Percentiles rank a stretch among this genome's conserved stretches.
Evolutionary conservation across 331 rosid species (phyloP).

Genomic region (Rosa hybrid): DNA sequence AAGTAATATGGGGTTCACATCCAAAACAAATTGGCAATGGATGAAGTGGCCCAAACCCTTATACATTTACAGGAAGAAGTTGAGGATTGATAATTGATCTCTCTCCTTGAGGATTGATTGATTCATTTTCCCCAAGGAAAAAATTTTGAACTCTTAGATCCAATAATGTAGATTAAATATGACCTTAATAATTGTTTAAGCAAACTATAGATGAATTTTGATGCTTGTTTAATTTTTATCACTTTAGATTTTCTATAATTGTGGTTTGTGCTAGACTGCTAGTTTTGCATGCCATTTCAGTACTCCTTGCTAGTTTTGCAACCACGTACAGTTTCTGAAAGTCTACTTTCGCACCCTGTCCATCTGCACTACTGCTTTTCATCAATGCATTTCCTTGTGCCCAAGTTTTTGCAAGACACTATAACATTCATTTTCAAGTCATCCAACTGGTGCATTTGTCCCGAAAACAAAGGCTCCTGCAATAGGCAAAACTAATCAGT

Average conservation of each 20-base stretch:
- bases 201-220: neutral
- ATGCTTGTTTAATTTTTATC: neutral
- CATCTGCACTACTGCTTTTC: neutral
- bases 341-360: neutral
- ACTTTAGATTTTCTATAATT: too few species aligned
- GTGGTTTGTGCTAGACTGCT: neutral
- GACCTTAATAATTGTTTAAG: too few species aligned
- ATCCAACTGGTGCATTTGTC: slow-evolving; percentile 20
- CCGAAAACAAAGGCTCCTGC: slow-evolving; percentile 72
- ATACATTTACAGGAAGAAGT: too few species aligned
- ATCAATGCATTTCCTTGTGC: neutral
- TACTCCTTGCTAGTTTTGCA: neutral
- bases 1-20: too few species aligned
- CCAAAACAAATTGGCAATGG: too few species aligned
- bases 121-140: too few species aligned
- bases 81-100: too few species aligned
- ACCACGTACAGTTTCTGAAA: neutral
- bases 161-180: too few species aligned
- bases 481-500: slow-evolving; percentile 20
- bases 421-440: neutral
- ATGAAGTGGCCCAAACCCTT: too few species aligned
- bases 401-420: neutral
- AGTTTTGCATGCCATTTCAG: too few species aligned
- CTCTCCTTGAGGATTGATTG: too few species aligned
- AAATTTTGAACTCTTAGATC: too few species aligned